Percentiles rank a stretch among this genome's conserved stretches.
These are phyloP conservation scores for Torrubiellomyces zombiae DNA, from an alignment of 2,329 filamentous ascomycete species.

Conservation along the genomic window DNA sequence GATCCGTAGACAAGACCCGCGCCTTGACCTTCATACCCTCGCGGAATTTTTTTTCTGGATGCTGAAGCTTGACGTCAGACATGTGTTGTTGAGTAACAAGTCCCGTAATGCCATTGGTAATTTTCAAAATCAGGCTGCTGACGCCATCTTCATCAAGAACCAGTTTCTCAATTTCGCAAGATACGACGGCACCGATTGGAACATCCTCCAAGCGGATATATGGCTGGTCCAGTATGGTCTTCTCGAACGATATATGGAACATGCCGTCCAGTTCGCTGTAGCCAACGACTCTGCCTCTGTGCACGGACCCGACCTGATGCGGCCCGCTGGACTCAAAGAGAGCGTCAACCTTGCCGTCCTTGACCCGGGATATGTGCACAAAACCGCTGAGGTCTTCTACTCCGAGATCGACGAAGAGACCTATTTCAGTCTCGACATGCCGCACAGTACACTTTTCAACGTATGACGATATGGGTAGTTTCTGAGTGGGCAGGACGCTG, in stretches of 20 bases:
- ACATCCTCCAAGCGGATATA: slow-evolving; percentile 90
- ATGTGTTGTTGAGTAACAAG: slow-evolving; percentile 78
- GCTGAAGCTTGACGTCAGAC: slow-evolving; percentile 71
- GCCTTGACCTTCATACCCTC: slow-evolving; percentile 74
- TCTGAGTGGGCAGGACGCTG: slow-evolving; percentile 34
- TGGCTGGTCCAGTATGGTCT: slow-evolving; percentile 65
- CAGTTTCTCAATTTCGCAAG: slow-evolving; percentile 71
- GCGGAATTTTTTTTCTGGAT: slow-evolving; percentile 92
- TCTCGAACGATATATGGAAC: slow-evolving; percentile 72
- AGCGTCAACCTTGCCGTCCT: slow-evolving; percentile 76
- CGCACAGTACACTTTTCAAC: slow-evolving; percentile 64
- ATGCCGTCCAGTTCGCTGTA: slow-evolving; percentile 79
- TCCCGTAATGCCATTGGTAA: slow-evolving; percentile 79
- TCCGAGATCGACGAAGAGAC: slow-evolving; percentile 62
- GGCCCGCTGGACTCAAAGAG: slow-evolving; percentile 61
- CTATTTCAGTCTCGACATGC: slow-evolving; percentile 64
- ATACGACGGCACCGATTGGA: slow-evolving; percentile 61
- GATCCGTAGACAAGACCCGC: slow-evolving; percentile 66
- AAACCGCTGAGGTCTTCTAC: slow-evolving; percentile 56
- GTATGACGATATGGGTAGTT: slow-evolving; percentile 55
- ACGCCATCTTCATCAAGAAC: slow-evolving; percentile 65
- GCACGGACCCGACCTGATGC: slow-evolving; percentile 61
- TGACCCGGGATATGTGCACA: slow-evolving; percentile 83
- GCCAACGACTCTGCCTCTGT: slow-evolving; percentile 67
- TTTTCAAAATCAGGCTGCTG: slow-evolving; percentile 62